Evolutionary conservation across 225 moss, liverwort and hornwort species (phyloP).

Genomic region (Climacium dendroides): DNA sequence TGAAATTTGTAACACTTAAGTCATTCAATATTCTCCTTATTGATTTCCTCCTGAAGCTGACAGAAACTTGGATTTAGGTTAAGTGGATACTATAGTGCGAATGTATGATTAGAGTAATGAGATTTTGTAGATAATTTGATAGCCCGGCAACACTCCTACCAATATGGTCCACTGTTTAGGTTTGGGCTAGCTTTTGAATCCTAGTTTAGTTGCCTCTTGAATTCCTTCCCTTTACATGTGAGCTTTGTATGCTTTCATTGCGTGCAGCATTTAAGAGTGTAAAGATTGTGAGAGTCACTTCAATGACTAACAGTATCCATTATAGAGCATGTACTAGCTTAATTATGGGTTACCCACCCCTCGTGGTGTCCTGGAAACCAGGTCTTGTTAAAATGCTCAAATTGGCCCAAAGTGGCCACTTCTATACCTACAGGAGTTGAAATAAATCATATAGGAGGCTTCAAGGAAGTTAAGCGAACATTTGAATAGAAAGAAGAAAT

Average conservation of each 20-base stretch:
- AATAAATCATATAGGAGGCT: background rate
- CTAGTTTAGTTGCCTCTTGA: background rate
- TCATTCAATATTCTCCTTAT: background rate
- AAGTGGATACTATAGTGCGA: background rate
- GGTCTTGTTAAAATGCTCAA: background rate
- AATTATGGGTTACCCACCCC: too few species aligned
- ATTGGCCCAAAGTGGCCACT: background rate
- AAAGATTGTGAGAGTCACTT: background rate
- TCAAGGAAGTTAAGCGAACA: background rate
- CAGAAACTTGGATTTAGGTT: background rate
- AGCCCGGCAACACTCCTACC: background rate
- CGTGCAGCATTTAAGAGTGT: background rate
- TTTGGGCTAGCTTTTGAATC: background rate
- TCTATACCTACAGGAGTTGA: background rate
- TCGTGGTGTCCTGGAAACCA: background rate
- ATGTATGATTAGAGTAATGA: background rate
- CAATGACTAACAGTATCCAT: background rate
- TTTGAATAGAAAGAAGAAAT: background rate
- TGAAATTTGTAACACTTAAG: background rate
- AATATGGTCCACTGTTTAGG: background rate
- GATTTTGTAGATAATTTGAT: background rate
- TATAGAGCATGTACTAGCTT: background rate
- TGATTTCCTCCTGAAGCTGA: background rate
- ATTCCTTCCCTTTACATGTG: background rate
- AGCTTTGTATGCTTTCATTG: background rate